Evolutionary conservation across 2,329 filamentous ascomycete genomes (phyloP).

Genomic region (Colletotrichum musicola): DNA sequence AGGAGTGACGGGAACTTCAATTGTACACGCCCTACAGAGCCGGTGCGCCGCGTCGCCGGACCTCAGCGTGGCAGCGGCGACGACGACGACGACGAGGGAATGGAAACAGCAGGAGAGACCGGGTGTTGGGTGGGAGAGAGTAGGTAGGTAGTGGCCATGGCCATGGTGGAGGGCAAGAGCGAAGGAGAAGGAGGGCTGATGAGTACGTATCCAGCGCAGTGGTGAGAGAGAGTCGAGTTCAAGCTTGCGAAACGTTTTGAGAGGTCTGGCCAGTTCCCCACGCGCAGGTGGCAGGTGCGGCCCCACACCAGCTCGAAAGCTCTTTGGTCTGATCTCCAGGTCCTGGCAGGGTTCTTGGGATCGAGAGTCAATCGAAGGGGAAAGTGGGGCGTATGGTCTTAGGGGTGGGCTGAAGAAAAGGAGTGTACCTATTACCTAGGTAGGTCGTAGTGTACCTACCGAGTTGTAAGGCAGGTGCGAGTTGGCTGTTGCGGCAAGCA

Average conservation of each 20-base stretch:
- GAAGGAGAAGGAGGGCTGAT: neutral
- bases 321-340: slow-evolving; percentile 52
- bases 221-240: slow-evolving; percentile 26
- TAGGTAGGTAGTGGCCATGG: too few relatives aligned
- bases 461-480: too few relatives aligned
- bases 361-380: slow-evolving; percentile 38
- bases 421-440: neutral
- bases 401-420: neutral
- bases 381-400: slow-evolving; percentile 3
- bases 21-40: too few relatives aligned
- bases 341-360: slow-evolving; percentile 40
- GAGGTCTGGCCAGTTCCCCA: slow-evolving; percentile 38
- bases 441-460: neutral
- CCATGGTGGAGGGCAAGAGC: neutral
- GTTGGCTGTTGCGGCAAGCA: too few relatives aligned
- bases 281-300: slow-evolving; percentile 38
- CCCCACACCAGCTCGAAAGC: slow-evolving; percentile 46
- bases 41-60: too few relatives aligned
- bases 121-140: too few relatives aligned
- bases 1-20: too few relatives aligned
- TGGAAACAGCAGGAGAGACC: neutral
- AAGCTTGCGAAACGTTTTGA: slow-evolving; percentile 36
- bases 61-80: too few relatives aligned
- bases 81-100: neutral
- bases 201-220: neutral